Conservation (phyloP, 2,329 filamentous ascomycete genomes). For the Ceratocystis papillata region DNA sequence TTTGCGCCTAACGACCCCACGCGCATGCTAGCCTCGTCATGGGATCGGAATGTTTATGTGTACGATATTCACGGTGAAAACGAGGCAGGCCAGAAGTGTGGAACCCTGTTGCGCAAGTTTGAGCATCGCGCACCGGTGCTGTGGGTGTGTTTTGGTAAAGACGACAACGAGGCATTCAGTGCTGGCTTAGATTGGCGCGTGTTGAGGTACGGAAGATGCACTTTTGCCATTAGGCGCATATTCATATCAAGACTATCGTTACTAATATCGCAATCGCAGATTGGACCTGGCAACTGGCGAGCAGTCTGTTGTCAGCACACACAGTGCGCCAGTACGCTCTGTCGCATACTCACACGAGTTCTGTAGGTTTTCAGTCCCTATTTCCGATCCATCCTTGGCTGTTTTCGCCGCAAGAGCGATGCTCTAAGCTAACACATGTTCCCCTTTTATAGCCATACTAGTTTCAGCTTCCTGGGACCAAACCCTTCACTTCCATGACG, state of each 20-base stretch:
- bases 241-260: constrained; percentile 13
- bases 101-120: constrained; percentile 59
- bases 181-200: constrained; percentile 83
- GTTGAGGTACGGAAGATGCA: constrained; percentile 47
- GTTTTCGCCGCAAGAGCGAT: not conserved
- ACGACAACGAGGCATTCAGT: constrained; percentile 73
- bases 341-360: constrained; percentile 71
- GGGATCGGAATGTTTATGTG: constrained; percentile 84
- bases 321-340: constrained; percentile 67
- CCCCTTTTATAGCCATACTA: constrained; percentile 47
- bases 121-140: constrained; percentile 78
- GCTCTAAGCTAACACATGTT: not conserved
- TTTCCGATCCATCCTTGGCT: not conserved
- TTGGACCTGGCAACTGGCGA: constrained; percentile 62
- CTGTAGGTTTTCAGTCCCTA: constrained; percentile 36
- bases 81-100: constrained; percentile 44
- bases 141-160: constrained; percentile 79
- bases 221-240: not conserved
- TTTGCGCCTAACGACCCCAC: constrained; percentile 70
- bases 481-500: constrained; percentile 74
- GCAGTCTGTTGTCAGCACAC: constrained; percentile 65
- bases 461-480: constrained; percentile 90
- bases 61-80: constrained; percentile 53
- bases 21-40: constrained; percentile 80
- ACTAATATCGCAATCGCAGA: constrained; percentile 28